A percentile compares a stretch with the other conserved stretches of the same genome.
phyloP scores from a whole-genome alignment of 495 filamentous ascomycete species.

The Penicillium parvum region DNA sequence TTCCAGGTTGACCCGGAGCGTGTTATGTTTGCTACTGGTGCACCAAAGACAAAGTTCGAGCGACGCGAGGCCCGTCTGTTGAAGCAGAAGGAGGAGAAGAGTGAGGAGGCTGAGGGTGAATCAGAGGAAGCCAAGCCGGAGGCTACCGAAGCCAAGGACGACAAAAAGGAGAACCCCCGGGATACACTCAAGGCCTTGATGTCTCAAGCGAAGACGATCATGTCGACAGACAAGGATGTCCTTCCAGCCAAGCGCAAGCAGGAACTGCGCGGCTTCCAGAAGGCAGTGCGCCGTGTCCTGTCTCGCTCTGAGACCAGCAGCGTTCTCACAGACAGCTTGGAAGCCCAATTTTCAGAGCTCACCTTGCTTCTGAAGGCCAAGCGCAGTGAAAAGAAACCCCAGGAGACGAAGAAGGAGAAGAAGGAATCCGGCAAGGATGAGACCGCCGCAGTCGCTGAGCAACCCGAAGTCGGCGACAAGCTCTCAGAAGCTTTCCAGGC shows the following conservation, averaged over 20 bases:
- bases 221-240: slow-evolving; percentile 44
- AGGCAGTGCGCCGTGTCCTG: slow-evolving; percentile 50
- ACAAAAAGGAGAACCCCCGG: slow-evolving; percentile 31
- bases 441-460: slow-evolving; percentile 8
- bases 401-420: slow-evolving; percentile 21
- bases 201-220: slow-evolving; percentile 49
- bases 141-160: slow-evolving; percentile 19
- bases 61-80: slow-evolving; percentile 37
- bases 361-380: slow-evolving; percentile 41
- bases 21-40: slow-evolving; percentile 83
- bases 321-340: slow-evolving; percentile 44
- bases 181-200: slow-evolving; percentile 50
- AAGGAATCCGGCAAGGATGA: slow-evolving; percentile 8
- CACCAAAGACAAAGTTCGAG: slow-evolving; percentile 54
- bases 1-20: slow-evolving; percentile 89
- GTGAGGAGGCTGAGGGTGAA: slow-evolving; percentile 20
- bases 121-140: slow-evolving; percentile 28
- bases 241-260: slow-evolving; percentile 59
- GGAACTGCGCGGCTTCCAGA: slow-evolving; percentile 55
- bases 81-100: slow-evolving; percentile 24
- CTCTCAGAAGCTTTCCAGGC: slow-evolving; percentile 42
- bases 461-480: slow-evolving; percentile 26
- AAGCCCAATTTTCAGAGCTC: slow-evolving; percentile 48
- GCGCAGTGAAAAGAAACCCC: slow-evolving; percentile 25
- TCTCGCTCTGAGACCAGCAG: slow-evolving; percentile 43